A percentile compares a stretch with the other conserved stretches of the same genome.
These are phyloP conservation scores for Phylloporus rhodoxanthus DNA, from an alignment of 768 basidiomycete species.

Conservation along the genomic window DNA sequence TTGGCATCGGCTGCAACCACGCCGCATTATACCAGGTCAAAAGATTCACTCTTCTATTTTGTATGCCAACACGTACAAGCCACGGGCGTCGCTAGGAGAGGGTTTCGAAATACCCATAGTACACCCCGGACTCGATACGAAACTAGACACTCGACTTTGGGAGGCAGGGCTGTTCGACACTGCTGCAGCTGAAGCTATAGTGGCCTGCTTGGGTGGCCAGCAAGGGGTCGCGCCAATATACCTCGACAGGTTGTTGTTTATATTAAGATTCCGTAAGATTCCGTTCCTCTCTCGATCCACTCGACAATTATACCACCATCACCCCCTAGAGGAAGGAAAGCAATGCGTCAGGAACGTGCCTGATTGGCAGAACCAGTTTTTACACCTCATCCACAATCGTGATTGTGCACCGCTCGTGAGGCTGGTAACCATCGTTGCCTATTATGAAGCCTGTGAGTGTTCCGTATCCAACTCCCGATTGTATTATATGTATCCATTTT, in stretches of 20 bases:
- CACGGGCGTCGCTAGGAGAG: conserved; percentile 14
- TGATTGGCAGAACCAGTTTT: conserved; percentile 8
- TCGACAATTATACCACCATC: neutral
- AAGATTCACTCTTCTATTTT: conserved; percentile 24
- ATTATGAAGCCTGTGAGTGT: conserved; percentile 18
- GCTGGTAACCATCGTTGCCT: conserved; percentile 20
- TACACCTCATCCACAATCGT: conserved; percentile 2
- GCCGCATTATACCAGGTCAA: conserved; percentile 24
- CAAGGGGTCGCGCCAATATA: conserved; percentile 1
- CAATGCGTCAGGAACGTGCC: conserved; percentile 12
- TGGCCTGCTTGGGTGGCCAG: conserved; percentile 5
- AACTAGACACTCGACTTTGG: conserved; percentile 11
- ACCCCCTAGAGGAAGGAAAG: conserved; percentile 10
- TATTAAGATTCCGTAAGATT: conserved; percentile 4
- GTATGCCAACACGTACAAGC: conserved; percentile 17
- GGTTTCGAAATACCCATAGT: conserved; percentile 20
- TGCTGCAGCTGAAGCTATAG: conserved; percentile 9
- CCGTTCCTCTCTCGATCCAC: neutral
- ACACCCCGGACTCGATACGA: neutral
- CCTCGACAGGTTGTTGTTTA: conserved; percentile 10
- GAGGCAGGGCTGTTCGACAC: conserved; percentile 18
- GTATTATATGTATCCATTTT: neutral
- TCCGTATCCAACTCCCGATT: no score
- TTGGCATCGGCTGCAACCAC: conserved; percentile 13
- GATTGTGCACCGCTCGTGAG: conserved; percentile 11